Base-by-base conservation (phyloP, 306 rosid species). In the Vigna radiata region DNA sequence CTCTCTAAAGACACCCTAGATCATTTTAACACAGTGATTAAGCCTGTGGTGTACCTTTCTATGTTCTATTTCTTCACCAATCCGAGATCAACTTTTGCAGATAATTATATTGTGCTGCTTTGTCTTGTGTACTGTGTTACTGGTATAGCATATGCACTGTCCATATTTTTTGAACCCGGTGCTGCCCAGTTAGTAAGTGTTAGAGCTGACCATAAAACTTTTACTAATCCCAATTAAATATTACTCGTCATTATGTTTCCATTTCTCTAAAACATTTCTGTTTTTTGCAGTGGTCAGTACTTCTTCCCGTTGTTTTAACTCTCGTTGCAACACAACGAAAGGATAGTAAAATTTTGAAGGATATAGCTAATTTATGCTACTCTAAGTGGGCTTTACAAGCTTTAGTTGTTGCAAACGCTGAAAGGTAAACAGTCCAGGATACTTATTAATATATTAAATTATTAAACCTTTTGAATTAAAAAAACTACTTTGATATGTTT, bases 311-410 rank as follows among this genome's bases (percentile, higher is more conserved):
- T 70, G 99, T 95, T 69, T 84, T 86, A 84, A 92, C 99, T 37
- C 97, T 95, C 48, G 77, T 95, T 36, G 88, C 96, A 41, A 90
- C 99, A 55, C 90, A 89, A 78, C 83, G 88, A 7, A 84, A 82
- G 52, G 86, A 83, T 33, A 79, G 88, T 73, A 76, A 79, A 72
- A 4, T 85, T 60, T 46, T 95, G 75, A 92, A 87, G 91, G 59
- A 3, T 81, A 23, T 91, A 72, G 88, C 98, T 60, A 85, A 88
- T 54, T 5, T 91, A 2, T 88, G 97, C 88, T 95, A 95, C 81
- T 82, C 99, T 10, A 95, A 90, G 86, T 95, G 98, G 99, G 96
- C 98, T 79, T 74, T 95, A 82, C 92, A 95, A 86, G 98, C 97
- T 63, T 87, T 92, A 52, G 87, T 95, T 47, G 76, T 84, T 61